phyloP scores from a whole-genome alignment of 202 grass and related monocot genomes.

The Dendrocalamus latiflorus region DNA sequence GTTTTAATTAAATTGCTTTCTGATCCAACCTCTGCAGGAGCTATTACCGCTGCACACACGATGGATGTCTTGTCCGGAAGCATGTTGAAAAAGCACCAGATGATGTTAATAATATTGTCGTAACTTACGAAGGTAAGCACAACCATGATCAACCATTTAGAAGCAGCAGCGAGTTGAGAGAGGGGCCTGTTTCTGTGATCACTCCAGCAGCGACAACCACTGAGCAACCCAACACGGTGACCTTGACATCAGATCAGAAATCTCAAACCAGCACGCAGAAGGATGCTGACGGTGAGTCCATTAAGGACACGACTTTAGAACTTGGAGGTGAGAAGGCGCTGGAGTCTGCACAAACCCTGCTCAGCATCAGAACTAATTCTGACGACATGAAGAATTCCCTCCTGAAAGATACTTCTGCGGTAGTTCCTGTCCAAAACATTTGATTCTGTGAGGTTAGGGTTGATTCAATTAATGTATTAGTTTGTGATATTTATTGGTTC shows the following conservation, averaged over 20 bases:
- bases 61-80: slow-evolving; percentile 96
- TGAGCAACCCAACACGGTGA: slow-evolving; percentile 23
- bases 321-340: slow-evolving; percentile 55
- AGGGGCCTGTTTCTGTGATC: slow-evolving; percentile 24
- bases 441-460: slow-evolving; percentile 37
- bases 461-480: slow-evolving; percentile 41
- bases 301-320: slow-evolving; percentile 31
- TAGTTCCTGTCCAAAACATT: slow-evolving; percentile 59
- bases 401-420: slow-evolving; percentile 47
- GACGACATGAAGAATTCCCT: slow-evolving; percentile 46
- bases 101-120: slow-evolving; percentile 68
- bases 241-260: slow-evolving; percentile 15
- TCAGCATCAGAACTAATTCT: slow-evolving; percentile 53
- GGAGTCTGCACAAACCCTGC: slow-evolving; percentile 57
- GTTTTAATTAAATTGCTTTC: slow-evolving; percentile 26
- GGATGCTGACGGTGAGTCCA: slow-evolving; percentile 20
- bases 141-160: slow-evolving; percentile 68
- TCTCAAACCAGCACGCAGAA: slow-evolving; percentile 21
- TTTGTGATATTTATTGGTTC: slow-evolving; percentile 45
- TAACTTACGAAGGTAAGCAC: slow-evolving; percentile 98
- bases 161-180: slow-evolving; percentile 33
- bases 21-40: slow-evolving; percentile 53
- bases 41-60: slow-evolving; percentile 93
- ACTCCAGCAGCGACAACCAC: slow-evolving; percentile 16
- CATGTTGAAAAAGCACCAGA: slow-evolving; percentile 90